These are phyloP conservation scores for Achaetomium macrosporum DNA, from an alignment of 2,329 filamentous ascomycete genomes.

Conservation along the genomic window DNA sequence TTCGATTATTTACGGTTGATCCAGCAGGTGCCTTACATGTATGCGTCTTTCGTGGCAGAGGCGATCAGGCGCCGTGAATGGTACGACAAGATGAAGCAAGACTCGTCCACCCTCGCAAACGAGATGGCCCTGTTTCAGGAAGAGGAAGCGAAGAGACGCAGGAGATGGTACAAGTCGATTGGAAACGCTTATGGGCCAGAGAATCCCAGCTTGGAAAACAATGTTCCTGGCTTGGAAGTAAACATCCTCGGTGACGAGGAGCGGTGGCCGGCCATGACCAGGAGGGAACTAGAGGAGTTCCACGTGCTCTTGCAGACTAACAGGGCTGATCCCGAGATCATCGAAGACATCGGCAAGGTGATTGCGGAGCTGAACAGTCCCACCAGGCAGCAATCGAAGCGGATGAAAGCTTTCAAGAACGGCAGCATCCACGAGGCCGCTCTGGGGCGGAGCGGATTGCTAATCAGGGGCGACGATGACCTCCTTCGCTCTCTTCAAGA, in stretches of 20 bases:
- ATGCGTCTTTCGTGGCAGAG: constrained; percentile 83
- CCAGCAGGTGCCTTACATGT: constrained; percentile 78
- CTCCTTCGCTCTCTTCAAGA: constrained; percentile 70
- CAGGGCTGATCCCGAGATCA: constrained; percentile 58
- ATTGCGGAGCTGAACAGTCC: constrained; percentile 75
- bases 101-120: constrained; percentile 82
- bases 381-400: constrained; percentile 78
- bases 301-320: constrained; percentile 59
- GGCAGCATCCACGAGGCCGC: constrained; percentile 90
- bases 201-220: constrained; percentile 55
- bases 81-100: constrained; percentile 82
- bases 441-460: constrained; percentile 76
- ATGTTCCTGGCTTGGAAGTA: constrained; percentile 73
- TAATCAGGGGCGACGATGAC: constrained; percentile 85
- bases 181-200: constrained; percentile 67
- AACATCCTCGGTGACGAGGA: constrained; percentile 76
- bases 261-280: constrained; percentile 70
- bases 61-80: constrained; percentile 82
- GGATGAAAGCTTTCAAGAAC: constrained; percentile 91
- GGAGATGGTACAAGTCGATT: constrained; percentile 84
- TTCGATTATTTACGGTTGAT: constrained; percentile 78
- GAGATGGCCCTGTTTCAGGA: constrained; percentile 90
- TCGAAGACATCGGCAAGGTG: constrained; percentile 68
- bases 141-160: constrained; percentile 81
- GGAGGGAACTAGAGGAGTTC: constrained; percentile 72